Conservation (phyloP, 768 basidiomycete species). For the Termitomyces sp. region DNA sequence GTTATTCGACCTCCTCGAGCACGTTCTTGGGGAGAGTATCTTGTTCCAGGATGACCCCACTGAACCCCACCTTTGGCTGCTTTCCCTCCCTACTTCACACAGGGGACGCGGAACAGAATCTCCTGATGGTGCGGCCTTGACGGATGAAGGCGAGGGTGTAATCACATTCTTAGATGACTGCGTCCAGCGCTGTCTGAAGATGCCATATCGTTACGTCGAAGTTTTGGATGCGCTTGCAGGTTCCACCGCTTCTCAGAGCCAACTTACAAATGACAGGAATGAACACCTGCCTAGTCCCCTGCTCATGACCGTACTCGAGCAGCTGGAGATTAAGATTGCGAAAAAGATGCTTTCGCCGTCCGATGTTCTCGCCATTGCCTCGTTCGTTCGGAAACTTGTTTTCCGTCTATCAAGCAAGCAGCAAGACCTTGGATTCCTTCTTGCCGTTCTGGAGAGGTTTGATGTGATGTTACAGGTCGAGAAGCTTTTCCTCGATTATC, state of each 20-base stretch:
- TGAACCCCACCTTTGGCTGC: conserved; percentile 75
- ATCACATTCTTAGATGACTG: conserved; percentile 83
- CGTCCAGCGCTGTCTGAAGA: conserved; percentile 73
- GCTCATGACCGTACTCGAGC: conserved; percentile 76
- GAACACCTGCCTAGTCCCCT: conserved; percentile 62
- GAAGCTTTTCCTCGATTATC: conserved; percentile 27
- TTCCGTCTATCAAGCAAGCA: conserved; percentile 54
- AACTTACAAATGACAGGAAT: conserved; percentile 11
- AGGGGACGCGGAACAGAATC: conserved; percentile 32
- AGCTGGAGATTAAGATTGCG: conserved; percentile 62
- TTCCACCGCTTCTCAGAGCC: background rate
- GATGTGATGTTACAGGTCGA: conserved; percentile 25
- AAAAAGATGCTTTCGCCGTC: conserved; percentile 50
- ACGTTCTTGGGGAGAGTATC: conserved; percentile 65
- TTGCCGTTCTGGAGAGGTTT: conserved; percentile 28
- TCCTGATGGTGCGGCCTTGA: conserved; percentile 48
- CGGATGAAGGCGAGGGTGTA: conserved; percentile 52
- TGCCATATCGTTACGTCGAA: conserved; percentile 84
- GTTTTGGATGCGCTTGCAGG: conserved; percentile 39
- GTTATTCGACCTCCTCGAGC: conserved; percentile 49
- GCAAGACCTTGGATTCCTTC: conserved; percentile 35
- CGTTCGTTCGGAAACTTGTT: conserved; percentile 61
- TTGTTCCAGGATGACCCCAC: conserved; percentile 74
- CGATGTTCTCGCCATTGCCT: conserved; percentile 56
- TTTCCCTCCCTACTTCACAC: conserved; percentile 47